A percentile compares a stretch with the other conserved stretches of the same genome.
phyloP scores from a whole-genome alignment of 257 asterid species.

The Solanum paucissectum region DNA sequence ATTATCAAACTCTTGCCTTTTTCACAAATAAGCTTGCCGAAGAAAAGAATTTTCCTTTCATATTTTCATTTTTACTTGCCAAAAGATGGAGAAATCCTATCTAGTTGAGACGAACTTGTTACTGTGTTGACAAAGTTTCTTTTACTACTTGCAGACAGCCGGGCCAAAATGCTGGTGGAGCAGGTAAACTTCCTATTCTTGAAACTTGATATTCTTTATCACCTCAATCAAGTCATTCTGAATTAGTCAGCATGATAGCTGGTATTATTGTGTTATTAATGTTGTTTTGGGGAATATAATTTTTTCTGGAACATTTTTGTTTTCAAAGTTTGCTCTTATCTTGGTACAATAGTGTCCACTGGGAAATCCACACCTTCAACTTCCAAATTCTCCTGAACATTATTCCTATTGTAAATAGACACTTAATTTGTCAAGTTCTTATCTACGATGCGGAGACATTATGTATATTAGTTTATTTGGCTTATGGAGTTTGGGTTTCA shows the following conservation, averaged over 20 bases:
- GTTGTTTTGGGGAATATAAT: neutral
- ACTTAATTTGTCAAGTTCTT: neutral
- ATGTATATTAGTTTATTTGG: neutral
- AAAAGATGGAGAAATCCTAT: neutral
- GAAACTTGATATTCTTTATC: neutral
- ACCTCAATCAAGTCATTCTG: neutral
- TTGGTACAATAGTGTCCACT: neutral
- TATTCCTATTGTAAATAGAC: neutral
- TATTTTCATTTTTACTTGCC: neutral
- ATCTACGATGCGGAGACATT: neutral
- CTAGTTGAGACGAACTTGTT: neutral
- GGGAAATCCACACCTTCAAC: neutral
- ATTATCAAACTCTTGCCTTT: neutral
- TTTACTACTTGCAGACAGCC: conserved; percentile 18
- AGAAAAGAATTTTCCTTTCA: neutral
- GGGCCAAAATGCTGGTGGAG: conserved; percentile 22
- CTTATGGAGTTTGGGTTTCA: neutral
- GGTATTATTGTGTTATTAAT: neutral
- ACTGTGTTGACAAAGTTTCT: neutral
- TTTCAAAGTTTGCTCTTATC: neutral
- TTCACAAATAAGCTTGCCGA: neutral
- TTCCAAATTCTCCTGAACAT: neutral
- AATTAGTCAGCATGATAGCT: neutral
- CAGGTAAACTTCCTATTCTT: neutral
- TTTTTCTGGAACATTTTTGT: neutral